Conservation (phyloP, 1,284 basidiomycete species). For the Coniferiporia weirii region DNA sequence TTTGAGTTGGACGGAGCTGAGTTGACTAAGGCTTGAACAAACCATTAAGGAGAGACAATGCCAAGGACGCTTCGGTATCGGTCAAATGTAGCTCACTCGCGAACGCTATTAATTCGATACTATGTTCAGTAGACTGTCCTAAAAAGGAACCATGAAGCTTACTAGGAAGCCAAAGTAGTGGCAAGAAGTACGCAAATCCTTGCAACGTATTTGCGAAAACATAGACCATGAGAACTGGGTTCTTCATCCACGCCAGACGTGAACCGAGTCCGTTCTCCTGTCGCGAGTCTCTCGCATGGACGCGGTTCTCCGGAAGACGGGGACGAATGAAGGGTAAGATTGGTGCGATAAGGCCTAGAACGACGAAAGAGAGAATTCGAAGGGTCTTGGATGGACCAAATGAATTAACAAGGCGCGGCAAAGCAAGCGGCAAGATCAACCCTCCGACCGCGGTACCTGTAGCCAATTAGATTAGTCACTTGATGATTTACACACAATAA, state of each 20-base stretch:
- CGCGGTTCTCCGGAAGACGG: conserved; percentile 29
- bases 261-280: conserved; percentile 17
- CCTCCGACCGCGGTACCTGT: conserved; percentile 33
- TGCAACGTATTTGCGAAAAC: conserved; percentile 32
- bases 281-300: conserved; percentile 20
- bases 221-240: conserved; percentile 27
- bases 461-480: background rate
- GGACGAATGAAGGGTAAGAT: conserved; percentile 31
- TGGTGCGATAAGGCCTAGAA: conserved; percentile 24
- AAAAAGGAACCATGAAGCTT: conserved; percentile 11
- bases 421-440: conserved; percentile 32
- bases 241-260: conserved; percentile 23
- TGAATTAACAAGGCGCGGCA: conserved; percentile 28
- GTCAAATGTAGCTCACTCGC: conserved; percentile 28
- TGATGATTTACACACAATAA: background rate
- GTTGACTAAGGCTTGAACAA: background rate
- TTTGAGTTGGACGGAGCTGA: background rate
- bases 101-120: conserved; percentile 24
- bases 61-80: conserved; percentile 25
- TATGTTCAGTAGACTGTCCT: background rate
- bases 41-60: conserved; percentile 29
- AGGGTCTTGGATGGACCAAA: conserved; percentile 27
- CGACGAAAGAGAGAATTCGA: conserved; percentile 27
- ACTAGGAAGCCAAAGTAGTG: conserved; percentile 34
- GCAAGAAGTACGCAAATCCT: conserved; percentile 31